These are phyloP conservation scores for Gnaphalium uliginosum DNA, from an alignment of 129 eudicot genomes.

Conservation along the genomic window DNA sequence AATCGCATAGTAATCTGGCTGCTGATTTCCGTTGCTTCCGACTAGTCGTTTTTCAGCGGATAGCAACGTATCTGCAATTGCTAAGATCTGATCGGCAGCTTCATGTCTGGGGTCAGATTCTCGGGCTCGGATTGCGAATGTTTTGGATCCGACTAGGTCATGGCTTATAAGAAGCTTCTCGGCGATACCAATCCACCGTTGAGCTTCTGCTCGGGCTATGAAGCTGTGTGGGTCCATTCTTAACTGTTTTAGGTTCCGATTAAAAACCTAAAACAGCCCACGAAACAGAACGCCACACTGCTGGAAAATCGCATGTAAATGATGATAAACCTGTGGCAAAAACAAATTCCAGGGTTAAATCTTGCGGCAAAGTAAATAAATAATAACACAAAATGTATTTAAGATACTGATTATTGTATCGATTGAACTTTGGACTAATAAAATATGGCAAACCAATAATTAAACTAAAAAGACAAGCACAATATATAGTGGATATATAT, in stretches of 20 bases:
- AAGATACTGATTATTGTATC: too few species aligned
- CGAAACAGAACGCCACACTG: background rate
- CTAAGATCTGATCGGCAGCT: slow-evolving; percentile 84
- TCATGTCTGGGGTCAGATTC: slow-evolving; percentile 82
- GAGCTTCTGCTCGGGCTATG: slow-evolving; percentile 69
- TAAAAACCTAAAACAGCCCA: background rate
- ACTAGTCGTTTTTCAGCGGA: slow-evolving; percentile 65
- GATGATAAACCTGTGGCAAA: background rate
- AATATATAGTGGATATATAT: too few species aligned
- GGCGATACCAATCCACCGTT: slow-evolving; percentile 79
- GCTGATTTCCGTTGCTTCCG: slow-evolving; percentile 37
- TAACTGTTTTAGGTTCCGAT: background rate
- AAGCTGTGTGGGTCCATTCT: slow-evolving; percentile 68
- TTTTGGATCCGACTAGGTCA: slow-evolving; percentile 74
- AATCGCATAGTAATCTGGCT: slow-evolving; percentile 64
- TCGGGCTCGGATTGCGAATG: slow-evolving; percentile 86
- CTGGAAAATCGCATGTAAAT: background rate
- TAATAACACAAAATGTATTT: background rate
- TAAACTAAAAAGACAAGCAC: too few species aligned
- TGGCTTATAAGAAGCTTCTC: slow-evolving; percentile 72
- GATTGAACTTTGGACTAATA: too few species aligned
- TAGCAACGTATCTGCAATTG: slow-evolving; percentile 73
- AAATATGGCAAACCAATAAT: too few species aligned
- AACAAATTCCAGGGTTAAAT: too few species aligned
- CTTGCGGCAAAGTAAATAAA: background rate